Evolutionary conservation across 2,329 filamentous ascomycete genomes (phyloP), one percentile per base, ranked within the genome.

Genomic region (Trichoderma sp.): DNA sequence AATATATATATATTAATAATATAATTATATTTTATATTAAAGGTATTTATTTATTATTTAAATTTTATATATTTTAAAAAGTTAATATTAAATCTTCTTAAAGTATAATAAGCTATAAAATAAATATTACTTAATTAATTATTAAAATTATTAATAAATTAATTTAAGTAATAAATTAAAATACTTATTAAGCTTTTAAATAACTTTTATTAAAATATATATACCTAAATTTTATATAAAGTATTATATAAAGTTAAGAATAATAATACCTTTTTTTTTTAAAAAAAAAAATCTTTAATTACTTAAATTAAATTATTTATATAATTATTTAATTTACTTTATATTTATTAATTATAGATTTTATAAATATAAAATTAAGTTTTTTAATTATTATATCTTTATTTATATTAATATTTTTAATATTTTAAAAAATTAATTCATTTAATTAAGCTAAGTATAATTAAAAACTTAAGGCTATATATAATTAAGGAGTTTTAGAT

Each of bases 391-490:
- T 58, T n/a, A 47, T 47, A 47, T n/a, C n/a, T 56, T 29, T 56
- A 27, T 56, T 56, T 56, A 56, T 27, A 56, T 31, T 56, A n/a
- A 29, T n/a, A 56, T 56, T n/a, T 19, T 56, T 56, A 14, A 56
- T 56, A 29, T 33, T n/a, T 56, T 56, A 27, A 27, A 27, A 27
- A 27, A 27, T 27, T 27, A 27, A 27, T 27, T 27, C 4, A 27
- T 27, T 27, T 56, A 29, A 29, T 29, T 56, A 56, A 56, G 24
- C 53, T 2, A 31, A 56, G 4, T 47, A 47, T 47, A 47, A 6
- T 47, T 47, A 7, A 47, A n/a, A 1, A 47, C 4, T n/a, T 47
- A 19, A 47, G 7, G 7, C 7, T 47, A n/a, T n/a, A n/a, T n/a
- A n/a, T n/a, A n/a, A 4, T 47, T 19, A 47, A 47, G 4, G n/a